Evolutionary conservation across 257 asterid species (phyloP).

Genomic region (Jasminum sambac): DNA sequence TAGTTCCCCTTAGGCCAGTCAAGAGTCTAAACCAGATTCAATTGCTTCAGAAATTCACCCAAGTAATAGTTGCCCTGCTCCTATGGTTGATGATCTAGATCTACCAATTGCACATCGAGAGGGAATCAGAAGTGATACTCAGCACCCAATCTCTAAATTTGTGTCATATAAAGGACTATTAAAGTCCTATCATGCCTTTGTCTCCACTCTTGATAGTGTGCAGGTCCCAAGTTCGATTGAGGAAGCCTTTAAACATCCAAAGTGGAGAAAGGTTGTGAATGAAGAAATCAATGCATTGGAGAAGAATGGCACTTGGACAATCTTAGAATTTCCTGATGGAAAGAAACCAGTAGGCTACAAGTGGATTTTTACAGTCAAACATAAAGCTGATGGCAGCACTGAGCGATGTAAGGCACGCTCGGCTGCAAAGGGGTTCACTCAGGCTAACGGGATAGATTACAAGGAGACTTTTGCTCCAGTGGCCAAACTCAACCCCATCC

Average conservation of each 20-base stretch:
- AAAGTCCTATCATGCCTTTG: background rate
- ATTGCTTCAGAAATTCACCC: background rate
- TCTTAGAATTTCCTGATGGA: background rate
- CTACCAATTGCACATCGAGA: no score
- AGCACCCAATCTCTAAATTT: background rate
- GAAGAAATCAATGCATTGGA: background rate
- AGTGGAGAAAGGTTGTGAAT: background rate
- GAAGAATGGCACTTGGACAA: background rate
- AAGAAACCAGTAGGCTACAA: constrained; percentile 1
- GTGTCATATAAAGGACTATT: constrained; percentile 2
- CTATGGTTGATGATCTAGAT: background rate
- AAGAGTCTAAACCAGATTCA: background rate
- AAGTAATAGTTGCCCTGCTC: background rate
- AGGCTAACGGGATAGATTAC: background rate
- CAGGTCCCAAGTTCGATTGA: background rate
- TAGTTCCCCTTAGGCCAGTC: background rate
- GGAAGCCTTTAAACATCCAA: background rate
- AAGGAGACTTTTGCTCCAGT: background rate
- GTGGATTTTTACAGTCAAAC: background rate
- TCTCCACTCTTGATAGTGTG: background rate
- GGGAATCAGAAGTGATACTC: background rate
- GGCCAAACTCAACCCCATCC: background rate
- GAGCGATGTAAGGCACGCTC: background rate
- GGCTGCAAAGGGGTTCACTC: background rate
- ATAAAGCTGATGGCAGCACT: background rate